Conservation (phyloP, 441 rosid genomes). For the Kokia cookei region DNA sequence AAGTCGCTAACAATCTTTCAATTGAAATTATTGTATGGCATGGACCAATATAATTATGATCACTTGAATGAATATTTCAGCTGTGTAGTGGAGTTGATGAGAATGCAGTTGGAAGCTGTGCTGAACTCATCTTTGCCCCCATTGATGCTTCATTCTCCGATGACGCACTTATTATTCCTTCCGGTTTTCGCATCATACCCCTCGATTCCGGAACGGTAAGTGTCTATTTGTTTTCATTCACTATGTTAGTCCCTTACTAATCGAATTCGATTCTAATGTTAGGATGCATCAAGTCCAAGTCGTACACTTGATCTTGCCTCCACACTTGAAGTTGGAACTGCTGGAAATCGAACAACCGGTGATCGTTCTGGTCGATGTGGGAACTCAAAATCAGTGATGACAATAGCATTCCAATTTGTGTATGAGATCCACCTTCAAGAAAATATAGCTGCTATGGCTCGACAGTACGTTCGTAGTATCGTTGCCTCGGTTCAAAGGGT, state of each 20-base stretch:
- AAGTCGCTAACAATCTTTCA: neutral
- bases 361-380: slow-evolving; percentile 35
- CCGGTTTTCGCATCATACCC: slow-evolving; percentile 71
- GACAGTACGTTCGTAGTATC: slow-evolving; percentile 61
- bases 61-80: slow-evolving; percentile 19
- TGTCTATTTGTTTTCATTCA: neutral
- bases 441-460: slow-evolving; percentile 54
- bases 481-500: slow-evolving; percentile 63
- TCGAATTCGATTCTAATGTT: neutral
- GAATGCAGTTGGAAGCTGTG: slow-evolving; percentile 51
- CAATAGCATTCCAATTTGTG: slow-evolving; percentile 66
- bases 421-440: slow-evolving; percentile 66
- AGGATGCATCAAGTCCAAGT: slow-evolving; percentile 61
- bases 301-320: slow-evolving; percentile 75
- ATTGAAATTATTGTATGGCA: neutral
- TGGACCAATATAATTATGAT: neutral
- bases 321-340: slow-evolving; percentile 47
- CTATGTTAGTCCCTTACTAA: neutral
- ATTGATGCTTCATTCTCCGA: slow-evolving; percentile 72
- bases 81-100: slow-evolving; percentile 73
- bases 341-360: slow-evolving; percentile 38
- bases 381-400: slow-evolving; percentile 59
- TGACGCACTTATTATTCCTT: slow-evolving; percentile 67
- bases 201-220: slow-evolving; percentile 49
- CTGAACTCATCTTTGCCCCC: slow-evolving; percentile 66